phyloP scores from a whole-genome alignment of 768 basidiomycete species.

The Podaxis carcinomalis region DNA sequence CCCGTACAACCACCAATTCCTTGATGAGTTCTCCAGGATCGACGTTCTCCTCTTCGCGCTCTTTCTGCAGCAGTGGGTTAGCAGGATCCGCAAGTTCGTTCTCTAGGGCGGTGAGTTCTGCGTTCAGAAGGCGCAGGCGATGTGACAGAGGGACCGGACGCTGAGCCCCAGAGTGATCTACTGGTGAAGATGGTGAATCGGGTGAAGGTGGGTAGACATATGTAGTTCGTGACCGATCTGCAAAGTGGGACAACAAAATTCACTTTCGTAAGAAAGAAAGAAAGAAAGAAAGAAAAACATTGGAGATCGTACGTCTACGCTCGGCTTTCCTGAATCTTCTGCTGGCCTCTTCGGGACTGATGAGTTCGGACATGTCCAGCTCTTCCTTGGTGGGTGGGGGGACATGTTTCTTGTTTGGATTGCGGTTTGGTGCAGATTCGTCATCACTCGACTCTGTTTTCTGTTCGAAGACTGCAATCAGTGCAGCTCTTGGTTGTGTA shows the following conservation, averaged over 20 bases:
- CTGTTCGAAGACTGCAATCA: constrained; percentile 26
- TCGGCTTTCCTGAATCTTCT: constrained; percentile 72
- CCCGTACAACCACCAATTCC: constrained; percentile 71
- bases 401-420: constrained; percentile 28
- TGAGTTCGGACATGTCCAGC: constrained; percentile 62
- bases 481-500: constrained; percentile 5
- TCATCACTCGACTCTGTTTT: constrained; percentile 66
- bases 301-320: constrained; percentile 45
- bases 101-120: constrained; percentile 79
- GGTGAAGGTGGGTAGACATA: constrained; percentile 72
- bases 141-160: constrained; percentile 48
- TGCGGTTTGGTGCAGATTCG: constrained; percentile 43
- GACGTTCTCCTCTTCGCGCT: constrained; percentile 53
- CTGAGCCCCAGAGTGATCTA: constrained; percentile 25
- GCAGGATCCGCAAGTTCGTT: constrained; percentile 77
- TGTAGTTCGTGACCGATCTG: constrained; percentile 50
- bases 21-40: constrained; percentile 75
- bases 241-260: neutral
- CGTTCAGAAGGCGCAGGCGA: constrained; percentile 62
- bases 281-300: neutral
- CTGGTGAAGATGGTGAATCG: constrained; percentile 41
- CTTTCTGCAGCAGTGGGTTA: constrained; percentile 60
- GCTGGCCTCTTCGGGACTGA: constrained; percentile 63
- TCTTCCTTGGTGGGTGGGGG: constrained; percentile 53
- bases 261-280: neutral